Base-by-base conservation (phyloP, 805 yeast species). In the Candida oleophila region DNA sequence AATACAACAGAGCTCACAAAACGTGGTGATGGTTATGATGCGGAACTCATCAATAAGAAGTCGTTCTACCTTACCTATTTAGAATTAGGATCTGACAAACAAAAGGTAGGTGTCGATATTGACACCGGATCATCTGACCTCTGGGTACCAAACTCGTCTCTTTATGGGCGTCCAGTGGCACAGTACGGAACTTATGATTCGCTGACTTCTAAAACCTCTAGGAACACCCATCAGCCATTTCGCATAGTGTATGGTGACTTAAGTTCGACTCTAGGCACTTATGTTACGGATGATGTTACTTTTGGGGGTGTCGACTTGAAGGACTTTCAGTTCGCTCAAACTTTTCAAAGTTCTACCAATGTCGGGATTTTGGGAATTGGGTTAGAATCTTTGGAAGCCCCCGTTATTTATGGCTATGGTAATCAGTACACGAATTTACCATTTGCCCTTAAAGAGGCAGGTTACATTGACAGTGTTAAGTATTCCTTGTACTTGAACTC, bases 191-290 rank as follows among this genome's bases (percentile, higher is more conserved):
- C 70, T 11, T 76, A 71, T 49, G 62, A 71, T 49, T 43, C 56
- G 1, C 44, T 56, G 2, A 28, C 49, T 3, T 74, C 80, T 2
- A 48, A 65, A 0, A 49, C 73, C 9, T 74, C 59, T 50, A 25
- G 52, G 3, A 41, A 47, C 15, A 65, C 73, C 45, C 46, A 54
- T 22, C 59, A 76, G 1, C 42, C 52, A 1, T 75, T 75, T 51
- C 38, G 53, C 16, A 76, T 75, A 45, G 25, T 56, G 1, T 76
- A 76, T 49, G 77, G 69, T 4, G 80, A 75, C 52, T 48, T 54
- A 3, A 65, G 76, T 2, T 60, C 53, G 46, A 76, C 78, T 14
- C 46, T 51, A 7, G 81, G 81, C 47, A 77, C 79, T 11, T 45
- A 51, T 11, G 81, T 80, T 30, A 65, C 70, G 30, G 53, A 50